Conservation (phyloP, 306 rosid species). For the Trifolium repens region DNA sequence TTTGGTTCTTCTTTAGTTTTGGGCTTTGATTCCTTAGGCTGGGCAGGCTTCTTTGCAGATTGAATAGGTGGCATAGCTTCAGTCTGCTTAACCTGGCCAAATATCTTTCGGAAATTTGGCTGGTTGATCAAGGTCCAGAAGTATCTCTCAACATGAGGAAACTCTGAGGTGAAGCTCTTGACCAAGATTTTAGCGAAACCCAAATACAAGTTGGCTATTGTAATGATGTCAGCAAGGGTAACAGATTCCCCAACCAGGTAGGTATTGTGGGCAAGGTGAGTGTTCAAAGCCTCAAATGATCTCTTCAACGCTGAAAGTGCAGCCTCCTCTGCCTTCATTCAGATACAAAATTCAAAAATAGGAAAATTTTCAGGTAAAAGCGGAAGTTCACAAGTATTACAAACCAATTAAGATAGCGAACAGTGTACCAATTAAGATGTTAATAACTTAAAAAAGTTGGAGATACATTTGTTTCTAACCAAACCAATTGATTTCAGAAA, state of each 20-base stretch:
- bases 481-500: background rate
- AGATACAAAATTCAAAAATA: background rate
- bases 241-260: conserved; percentile 81
- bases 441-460: background rate
- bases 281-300: conserved; percentile 69
- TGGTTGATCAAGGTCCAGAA: conserved; percentile 95
- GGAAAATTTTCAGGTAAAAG: background rate
- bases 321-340: conserved; percentile 78
- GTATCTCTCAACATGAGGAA: conserved; percentile 90
- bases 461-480: background rate
- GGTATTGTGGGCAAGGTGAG: conserved; percentile 74
- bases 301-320: conserved; percentile 64
- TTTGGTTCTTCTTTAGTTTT: conserved; percentile 70
- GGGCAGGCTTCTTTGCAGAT: conserved; percentile 75
- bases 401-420: background rate
- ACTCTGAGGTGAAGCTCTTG: conserved; percentile 81
- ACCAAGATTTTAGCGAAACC: conserved; percentile 56
- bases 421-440: background rate
- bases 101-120: conserved; percentile 75
- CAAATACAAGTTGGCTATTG: conserved; percentile 49
- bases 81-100: conserved; percentile 77
- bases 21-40: conserved; percentile 69
- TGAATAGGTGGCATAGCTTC: conserved; percentile 59
- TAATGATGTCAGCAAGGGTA: conserved; percentile 77
- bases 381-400: background rate